phyloP scores from a whole-genome alignment of 2,329 filamentous ascomycete species.

The Fusarium cyanostomum region DNA sequence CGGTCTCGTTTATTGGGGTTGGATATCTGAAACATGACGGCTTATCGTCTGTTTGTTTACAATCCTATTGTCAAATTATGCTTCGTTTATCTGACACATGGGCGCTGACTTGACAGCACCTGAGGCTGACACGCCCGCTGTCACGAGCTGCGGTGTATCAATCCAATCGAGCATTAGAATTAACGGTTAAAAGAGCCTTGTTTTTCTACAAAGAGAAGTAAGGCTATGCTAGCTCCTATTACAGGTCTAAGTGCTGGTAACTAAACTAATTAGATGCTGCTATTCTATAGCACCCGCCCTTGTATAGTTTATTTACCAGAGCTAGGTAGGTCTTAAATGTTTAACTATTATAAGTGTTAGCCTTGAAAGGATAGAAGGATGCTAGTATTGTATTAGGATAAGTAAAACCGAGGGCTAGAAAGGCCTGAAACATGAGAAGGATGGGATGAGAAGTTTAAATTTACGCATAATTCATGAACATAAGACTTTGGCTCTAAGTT shows the following conservation, averaged over 20 bases:
- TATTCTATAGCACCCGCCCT: too few relatives aligned
- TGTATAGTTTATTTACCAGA: constrained; percentile 13
- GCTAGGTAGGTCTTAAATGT: constrained; percentile 13
- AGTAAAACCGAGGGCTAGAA: neutral
- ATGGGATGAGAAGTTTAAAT: constrained; percentile 1
- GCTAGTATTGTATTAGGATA: neutral
- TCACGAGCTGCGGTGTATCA: too few relatives aligned
- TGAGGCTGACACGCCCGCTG: constrained; percentile 12
- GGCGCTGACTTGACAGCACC: constrained; percentile 4
- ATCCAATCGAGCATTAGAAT: too few relatives aligned
- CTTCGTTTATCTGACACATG: constrained; percentile 30
- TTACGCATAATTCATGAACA: constrained; percentile 28
- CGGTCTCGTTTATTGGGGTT: constrained; percentile 11
- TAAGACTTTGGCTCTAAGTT: constrained; percentile 7
- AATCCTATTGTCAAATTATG: constrained; percentile 18
- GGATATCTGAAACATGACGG: constrained; percentile 17
- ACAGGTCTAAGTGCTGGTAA: too few relatives aligned
- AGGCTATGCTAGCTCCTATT: too few relatives aligned
- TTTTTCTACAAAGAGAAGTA: too few relatives aligned
- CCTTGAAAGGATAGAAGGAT: neutral
- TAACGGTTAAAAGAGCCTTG: too few relatives aligned
- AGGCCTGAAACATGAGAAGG: neutral
- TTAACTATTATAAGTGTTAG: constrained; percentile 1
- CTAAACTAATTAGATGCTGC: too few relatives aligned
- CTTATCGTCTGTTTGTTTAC: constrained; percentile 10